These are phyloP conservation scores for Jacaranda mimosifolia DNA, from an alignment of 257 asterid species.

Conservation along the genomic window DNA sequence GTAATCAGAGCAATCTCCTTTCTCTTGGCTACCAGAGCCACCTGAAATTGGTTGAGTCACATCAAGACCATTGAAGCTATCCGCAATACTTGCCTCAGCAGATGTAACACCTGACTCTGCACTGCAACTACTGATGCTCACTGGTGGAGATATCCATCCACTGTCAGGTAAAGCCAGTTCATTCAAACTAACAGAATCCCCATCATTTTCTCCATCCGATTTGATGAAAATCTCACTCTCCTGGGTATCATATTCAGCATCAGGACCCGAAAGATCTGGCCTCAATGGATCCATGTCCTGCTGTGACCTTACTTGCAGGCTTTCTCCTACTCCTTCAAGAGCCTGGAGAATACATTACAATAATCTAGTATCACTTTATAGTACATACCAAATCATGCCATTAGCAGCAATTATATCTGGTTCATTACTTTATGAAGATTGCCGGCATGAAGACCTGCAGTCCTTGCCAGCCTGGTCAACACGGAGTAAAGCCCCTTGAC, in stretches of 20 bases:
- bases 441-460: slow-evolving; percentile 98
- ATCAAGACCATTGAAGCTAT: slow-evolving; percentile 61
- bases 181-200: slow-evolving; percentile 54
- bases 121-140: slow-evolving; percentile 71
- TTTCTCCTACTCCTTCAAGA: slow-evolving; percentile 97
- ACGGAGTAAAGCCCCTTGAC: slow-evolving; percentile 83
- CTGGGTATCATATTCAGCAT: slow-evolving; percentile 53
- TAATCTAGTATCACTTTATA: slow-evolving; percentile 26
- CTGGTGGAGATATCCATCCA: slow-evolving; percentile 94
- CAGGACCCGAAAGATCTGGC: slow-evolving; percentile 60
- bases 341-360: slow-evolving; percentile 61
- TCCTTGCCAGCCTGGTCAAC: slow-evolving; percentile 84
- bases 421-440: slow-evolving; percentile 92
- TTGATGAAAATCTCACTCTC: slow-evolving; percentile 58
- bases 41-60: slow-evolving; percentile 47
- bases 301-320: slow-evolving; percentile 77
- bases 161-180: slow-evolving; percentile 67
- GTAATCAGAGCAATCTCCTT: slow-evolving; percentile 42
- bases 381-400: slow-evolving; percentile 19
- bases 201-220: slow-evolving; percentile 61
- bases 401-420: neutral
- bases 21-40: slow-evolving; percentile 53
- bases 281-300: slow-evolving; percentile 68
- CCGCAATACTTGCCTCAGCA: slow-evolving; percentile 70
- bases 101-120: slow-evolving; percentile 64